These are phyloP conservation scores for Mariannaea sp. DNA, from an alignment of 2,329 filamentous ascomycete species.

Conservation along the genomic window DNA sequence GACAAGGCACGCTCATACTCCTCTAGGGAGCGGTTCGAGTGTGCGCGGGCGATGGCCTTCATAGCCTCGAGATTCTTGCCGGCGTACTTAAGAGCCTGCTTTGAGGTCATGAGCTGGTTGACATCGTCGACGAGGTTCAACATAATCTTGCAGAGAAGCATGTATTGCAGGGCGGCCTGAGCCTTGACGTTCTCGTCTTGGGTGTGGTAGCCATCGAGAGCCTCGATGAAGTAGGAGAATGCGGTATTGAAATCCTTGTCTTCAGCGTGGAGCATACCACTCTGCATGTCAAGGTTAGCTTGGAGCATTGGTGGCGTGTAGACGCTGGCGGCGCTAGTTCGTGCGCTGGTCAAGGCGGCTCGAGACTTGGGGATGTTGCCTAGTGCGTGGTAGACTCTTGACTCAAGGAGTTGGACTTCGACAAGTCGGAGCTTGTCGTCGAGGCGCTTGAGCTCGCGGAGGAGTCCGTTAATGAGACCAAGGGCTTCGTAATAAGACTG, in stretches of 20 bases:
- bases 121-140: slow-evolving; percentile 96
- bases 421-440: slow-evolving; percentile 98
- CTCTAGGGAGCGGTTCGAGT: slow-evolving; percentile 92
- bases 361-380: slow-evolving; percentile 96
- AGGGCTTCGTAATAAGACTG: slow-evolving; percentile 97
- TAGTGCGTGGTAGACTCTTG: slow-evolving; percentile 93
- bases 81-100: slow-evolving; percentile 95
- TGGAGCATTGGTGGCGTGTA: slow-evolving; percentile 96
- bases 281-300: slow-evolving; percentile 98
- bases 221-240: slow-evolving; percentile 99
- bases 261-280: slow-evolving; percentile 97
- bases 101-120: slow-evolving; percentile 90
- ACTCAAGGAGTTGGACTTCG: slow-evolving; percentile 96
- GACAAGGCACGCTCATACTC: slow-evolving; percentile 95
- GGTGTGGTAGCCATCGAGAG: slow-evolving; percentile 92
- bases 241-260: slow-evolving; percentile 99
- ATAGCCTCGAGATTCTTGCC: slow-evolving; percentile 96
- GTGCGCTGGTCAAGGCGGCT: slow-evolving; percentile 89
- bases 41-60: slow-evolving; percentile 96
- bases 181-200: slow-evolving; percentile 88
- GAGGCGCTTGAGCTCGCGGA: slow-evolving; percentile 95
- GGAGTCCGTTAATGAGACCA: slow-evolving; percentile 92
- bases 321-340: slow-evolving; percentile 93
- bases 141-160: slow-evolving; percentile 99
- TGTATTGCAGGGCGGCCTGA: slow-evolving; percentile 98